Evolutionary conservation across 208 protist genomes (phyloP).

Genomic region (Leishmania gerbilli): DNA sequence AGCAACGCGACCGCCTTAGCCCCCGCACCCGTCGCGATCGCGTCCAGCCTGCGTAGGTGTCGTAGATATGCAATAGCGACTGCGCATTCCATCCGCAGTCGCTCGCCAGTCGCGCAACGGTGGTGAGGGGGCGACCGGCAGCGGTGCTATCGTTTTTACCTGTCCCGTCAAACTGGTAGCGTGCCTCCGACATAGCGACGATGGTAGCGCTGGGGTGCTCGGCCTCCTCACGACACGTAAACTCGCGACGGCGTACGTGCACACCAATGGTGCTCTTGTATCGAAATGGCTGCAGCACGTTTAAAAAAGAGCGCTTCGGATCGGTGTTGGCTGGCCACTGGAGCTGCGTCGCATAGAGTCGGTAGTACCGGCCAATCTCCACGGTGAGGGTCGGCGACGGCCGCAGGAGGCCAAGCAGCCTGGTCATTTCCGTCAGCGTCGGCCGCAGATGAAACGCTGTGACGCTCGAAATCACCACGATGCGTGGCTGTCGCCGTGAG

Average conservation of each 20-base stretch:
- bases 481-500: background rate
- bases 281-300: slow-evolving; percentile 16
- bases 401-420: slow-evolving; percentile 21
- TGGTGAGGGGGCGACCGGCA: background rate
- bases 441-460: slow-evolving; percentile 23
- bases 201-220: slow-evolving; percentile 13
- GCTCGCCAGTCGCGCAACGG: slow-evolving; percentile 11
- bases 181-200: background rate
- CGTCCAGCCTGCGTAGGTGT: background rate
- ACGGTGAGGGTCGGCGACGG: slow-evolving; percentile 15
- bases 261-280: slow-evolving; percentile 9
- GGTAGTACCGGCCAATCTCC: slow-evolving; percentile 25
- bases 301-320: slow-evolving; percentile 3
- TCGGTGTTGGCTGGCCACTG: slow-evolving; percentile 14
- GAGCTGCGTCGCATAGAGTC: slow-evolving; percentile 10
- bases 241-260: slow-evolving; percentile 17
- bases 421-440: slow-evolving; percentile 15
- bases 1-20: background rate
- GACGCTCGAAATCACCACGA: slow-evolving; percentile 19
- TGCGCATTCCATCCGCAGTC: slow-evolving; percentile 18
- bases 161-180: slow-evolving; percentile 17
- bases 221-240: slow-evolving; percentile 17
- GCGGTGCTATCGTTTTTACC: background rate
- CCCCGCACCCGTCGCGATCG: background rate
- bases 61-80: slow-evolving; percentile 13